Base-by-base conservation (phyloP, 2,329 filamentous ascomycete species). In the Phyllosticta paracitricarpa region DNA sequence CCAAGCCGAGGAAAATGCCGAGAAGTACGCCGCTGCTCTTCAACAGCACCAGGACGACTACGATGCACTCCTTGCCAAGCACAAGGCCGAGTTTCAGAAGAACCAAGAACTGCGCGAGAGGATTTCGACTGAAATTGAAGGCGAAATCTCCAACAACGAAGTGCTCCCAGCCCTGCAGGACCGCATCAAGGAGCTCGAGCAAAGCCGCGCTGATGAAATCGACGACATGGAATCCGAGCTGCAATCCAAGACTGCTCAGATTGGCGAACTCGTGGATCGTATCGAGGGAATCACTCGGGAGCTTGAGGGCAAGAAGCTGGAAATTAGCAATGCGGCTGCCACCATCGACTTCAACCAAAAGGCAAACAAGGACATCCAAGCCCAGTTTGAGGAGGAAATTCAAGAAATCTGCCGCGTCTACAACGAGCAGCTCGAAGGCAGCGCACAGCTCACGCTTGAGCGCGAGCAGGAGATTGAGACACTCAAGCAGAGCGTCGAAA, bases 371-470 rank as follows among this genome's bases (percentile, higher is more conserved):
- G 58, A 54, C 19, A 54, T 61, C 19, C 58, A 61, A 26, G 51
- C 26, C 10, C 53, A 61, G 35, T 61, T 56, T 25, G 58, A 61
- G 58, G 58, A 61, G 54, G 53, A 61, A 22, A 54, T 61, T 19
- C 58, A 61, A 54, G 58, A 61, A 24, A 56, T 61, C 25, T 54
- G 55, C n/a, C 58, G 58, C 9, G 58, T 61, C n/a, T 61, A 61
- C 58, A 61, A 61, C 40, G 58, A 25, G 17, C 58, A 61, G 58
- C 58, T 61, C 35, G 58, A 61, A 24, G 58, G 56, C 35, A 56
- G 58, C 26, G 54, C 58, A 28, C 54, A 52, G n/a, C 55, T 54
- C n/a, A 19, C 56, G 35, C 53, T 56, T 12, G 54, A 22, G 24
- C 58, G 58, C 24, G 58, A 61, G 5, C 58, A 61, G 2, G 54